These are phyloP conservation scores for Ormosia emarginata DNA, from an alignment of 306 rosid species.

Conservation along the genomic window DNA sequence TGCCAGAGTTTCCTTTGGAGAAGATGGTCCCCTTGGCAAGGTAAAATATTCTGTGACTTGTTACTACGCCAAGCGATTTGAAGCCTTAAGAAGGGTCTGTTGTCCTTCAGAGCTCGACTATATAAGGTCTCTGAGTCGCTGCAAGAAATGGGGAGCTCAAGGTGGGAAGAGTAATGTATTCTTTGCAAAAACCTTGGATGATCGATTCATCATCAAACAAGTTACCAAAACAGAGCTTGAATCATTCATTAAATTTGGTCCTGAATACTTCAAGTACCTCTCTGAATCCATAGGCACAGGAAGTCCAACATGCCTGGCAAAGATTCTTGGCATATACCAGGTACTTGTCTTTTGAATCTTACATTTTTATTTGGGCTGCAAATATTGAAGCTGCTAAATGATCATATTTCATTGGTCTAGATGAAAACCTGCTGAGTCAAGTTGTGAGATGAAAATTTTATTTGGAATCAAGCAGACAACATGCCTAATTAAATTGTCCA, in stretches of 20 bases:
- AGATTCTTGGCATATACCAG: conserved; percentile 98
- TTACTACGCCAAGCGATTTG: conserved; percentile 83
- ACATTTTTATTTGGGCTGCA: background rate
- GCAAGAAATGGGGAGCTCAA: conserved; percentile 97
- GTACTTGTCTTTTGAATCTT: conserved; percentile 38
- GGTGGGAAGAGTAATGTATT: conserved; percentile 98
- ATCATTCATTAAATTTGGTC: conserved; percentile 81
- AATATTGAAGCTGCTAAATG: conserved; percentile 3
- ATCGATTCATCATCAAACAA: conserved; percentile 84
- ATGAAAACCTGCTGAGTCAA: background rate
- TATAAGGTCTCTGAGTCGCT: conserved; percentile 88
- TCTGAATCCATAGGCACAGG: conserved; percentile 65
- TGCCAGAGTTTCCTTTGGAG: conserved; percentile 81
- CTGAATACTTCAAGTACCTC: conserved; percentile 82
- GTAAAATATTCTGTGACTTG: conserved; percentile 70
- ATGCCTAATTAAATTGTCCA: background rate
- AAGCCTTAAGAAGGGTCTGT: conserved; percentile 78
- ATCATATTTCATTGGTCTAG: background rate
- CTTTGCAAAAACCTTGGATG: conserved; percentile 94
- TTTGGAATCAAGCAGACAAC: background rate
- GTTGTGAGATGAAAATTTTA: conserved; percentile 3
- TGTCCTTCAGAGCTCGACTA: conserved; percentile 88
- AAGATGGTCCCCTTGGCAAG: conserved; percentile 70
- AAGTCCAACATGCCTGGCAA: conserved; percentile 95
- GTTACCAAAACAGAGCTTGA: conserved; percentile 95